phyloP scores from a whole-genome alignment of 2,329 filamentous ascomycete species.

The Fusarium newnesense region DNA sequence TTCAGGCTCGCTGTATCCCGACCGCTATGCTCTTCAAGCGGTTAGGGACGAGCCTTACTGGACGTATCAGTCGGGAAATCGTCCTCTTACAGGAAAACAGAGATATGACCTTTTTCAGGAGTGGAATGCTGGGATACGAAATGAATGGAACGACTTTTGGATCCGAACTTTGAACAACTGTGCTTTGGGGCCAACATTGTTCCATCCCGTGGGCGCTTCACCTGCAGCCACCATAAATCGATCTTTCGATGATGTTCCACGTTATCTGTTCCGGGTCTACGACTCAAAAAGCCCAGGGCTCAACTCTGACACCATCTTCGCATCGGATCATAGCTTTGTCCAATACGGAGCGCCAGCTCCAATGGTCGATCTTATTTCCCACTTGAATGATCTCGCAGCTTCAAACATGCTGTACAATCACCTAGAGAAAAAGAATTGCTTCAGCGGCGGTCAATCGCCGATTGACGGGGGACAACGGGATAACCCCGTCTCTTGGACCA shows the following conservation, averaged over 20 bases:
- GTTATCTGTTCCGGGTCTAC: neutral
- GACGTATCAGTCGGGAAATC: no score
- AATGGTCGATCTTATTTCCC: neutral
- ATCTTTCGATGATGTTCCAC: neutral
- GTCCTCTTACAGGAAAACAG: no score
- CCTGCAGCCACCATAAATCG: no score
- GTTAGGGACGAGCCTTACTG: no score
- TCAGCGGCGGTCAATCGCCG: fast-evolving
- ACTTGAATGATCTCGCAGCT: neutral
- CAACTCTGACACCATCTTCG: neutral
- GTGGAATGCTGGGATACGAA: no score
- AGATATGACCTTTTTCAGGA: no score
- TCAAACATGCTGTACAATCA: fast-evolving
- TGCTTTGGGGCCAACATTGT: no score
- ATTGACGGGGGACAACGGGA: neutral
- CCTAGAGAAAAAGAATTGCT: neutral
- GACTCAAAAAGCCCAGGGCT: neutral
- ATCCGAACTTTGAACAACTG: no score
- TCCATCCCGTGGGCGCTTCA: no score
- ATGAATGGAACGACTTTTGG: no score
- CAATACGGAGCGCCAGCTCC: neutral
- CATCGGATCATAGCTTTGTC: fast-evolving
- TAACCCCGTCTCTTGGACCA: neutral
- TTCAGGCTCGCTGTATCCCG: neutral
- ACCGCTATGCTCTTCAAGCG: no score